Conservation (phyloP, 1,284 basidiomycete species). For the Trametes polyzona region DNA sequence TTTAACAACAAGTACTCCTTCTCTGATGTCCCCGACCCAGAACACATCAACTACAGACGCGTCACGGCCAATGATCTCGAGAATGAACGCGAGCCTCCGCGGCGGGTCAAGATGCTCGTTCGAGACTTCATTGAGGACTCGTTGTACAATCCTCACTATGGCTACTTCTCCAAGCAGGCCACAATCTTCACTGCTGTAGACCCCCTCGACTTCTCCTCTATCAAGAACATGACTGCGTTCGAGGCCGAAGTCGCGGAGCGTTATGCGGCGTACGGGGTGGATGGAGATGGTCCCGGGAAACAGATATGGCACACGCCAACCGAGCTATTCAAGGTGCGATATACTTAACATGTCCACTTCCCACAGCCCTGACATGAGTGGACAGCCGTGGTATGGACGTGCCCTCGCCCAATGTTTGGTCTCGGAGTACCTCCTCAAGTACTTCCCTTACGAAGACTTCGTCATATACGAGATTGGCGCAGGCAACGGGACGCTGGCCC, state of each 20-base stretch:
- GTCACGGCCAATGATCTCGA: constrained; percentile 81
- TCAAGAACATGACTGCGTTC: constrained; percentile 78
- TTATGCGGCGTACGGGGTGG: constrained; percentile 72
- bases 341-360: neutral
- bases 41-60: constrained; percentile 60
- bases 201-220: constrained; percentile 71
- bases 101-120: constrained; percentile 89
- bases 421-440: constrained; percentile 90
- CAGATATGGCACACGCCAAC: constrained; percentile 99
- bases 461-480: constrained; percentile 97
- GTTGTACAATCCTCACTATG: constrained; percentile 96
- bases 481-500: constrained; percentile 93
- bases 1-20: constrained; percentile 63
- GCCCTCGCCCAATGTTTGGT: constrained; percentile 89
- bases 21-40: constrained; percentile 48
- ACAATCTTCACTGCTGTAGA: constrained; percentile 81
- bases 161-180: constrained; percentile 94
- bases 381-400: constrained; percentile 88
- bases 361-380: constrained; percentile 38
- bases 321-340: constrained; percentile 91
- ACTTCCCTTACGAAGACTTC: constrained; percentile 95
- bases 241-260: constrained; percentile 79
- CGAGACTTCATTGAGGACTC: constrained; percentile 98
- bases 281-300: constrained; percentile 75
- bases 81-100: constrained; percentile 66